Conservation (phyloP, 148 eudicot genomes). For the Nyssa sinensis region DNA sequence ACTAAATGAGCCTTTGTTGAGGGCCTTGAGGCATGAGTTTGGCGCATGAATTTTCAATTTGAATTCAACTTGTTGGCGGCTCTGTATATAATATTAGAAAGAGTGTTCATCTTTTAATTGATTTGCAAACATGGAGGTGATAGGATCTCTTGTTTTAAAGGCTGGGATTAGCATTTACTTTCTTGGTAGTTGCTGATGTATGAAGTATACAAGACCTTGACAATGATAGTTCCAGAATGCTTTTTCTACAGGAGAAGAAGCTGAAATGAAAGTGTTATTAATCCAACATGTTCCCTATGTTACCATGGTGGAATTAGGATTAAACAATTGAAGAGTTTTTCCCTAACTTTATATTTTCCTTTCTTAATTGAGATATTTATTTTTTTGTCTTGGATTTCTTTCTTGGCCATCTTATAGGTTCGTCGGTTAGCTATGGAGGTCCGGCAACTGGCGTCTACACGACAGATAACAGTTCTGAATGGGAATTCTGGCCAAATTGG, state of each 20-base stretch:
- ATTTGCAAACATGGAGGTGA: background rate
- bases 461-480: constrained; percentile 77
- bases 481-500: constrained; percentile 60
- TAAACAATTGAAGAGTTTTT: background rate
- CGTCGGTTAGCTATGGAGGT: constrained; percentile 84
- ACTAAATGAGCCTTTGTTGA: too few species aligned
- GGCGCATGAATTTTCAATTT: too few species aligned
- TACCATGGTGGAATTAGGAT: background rate
- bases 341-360: background rate
- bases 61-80: background rate
- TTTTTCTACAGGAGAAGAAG: background rate
- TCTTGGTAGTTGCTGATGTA: background rate
- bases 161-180: background rate
- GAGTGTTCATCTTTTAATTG: background rate
- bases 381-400: background rate
- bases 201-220: background rate
- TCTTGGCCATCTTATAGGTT: constrained; percentile 41
- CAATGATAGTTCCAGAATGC: background rate
- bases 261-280: background rate
- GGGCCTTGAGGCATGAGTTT: too few species aligned
- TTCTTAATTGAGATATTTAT: background rate
- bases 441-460: constrained; percentile 59
- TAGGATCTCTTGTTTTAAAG: background rate
- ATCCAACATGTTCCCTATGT: background rate
- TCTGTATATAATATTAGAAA: too few species aligned